These are phyloP conservation scores for Yarrowia phangngaensis DNA, from an alignment of 805 yeast species.

Conservation along the genomic window DNA sequence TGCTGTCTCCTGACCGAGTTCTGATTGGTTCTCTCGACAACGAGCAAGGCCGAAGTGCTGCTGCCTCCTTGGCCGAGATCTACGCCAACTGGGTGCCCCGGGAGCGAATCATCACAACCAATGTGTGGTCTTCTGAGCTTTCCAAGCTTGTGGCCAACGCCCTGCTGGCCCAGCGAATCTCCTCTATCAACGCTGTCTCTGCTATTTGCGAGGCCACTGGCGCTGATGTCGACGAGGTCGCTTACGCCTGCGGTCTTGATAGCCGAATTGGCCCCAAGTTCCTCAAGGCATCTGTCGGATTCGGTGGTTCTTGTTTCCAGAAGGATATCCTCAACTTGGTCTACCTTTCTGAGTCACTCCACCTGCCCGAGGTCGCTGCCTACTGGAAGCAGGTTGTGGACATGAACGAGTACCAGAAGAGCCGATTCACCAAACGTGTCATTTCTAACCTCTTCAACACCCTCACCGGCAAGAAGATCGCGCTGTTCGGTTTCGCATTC, in stretches of 20 bases:
- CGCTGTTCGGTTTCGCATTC: slow-evolving; percentile 37
- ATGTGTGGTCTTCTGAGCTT: slow-evolving; percentile 38
- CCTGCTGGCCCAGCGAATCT: slow-evolving; percentile 37
- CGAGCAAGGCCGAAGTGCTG: slow-evolving; percentile 34
- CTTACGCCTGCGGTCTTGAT: slow-evolving; percentile 37
- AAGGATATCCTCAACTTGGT: slow-evolving; percentile 36
- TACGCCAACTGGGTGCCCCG: slow-evolving; percentile 37
- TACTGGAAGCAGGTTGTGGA: slow-evolving; percentile 31
- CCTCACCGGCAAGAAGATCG: slow-evolving; percentile 35
- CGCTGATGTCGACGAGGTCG: slow-evolving; percentile 38
- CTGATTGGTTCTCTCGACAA: slow-evolving; percentile 37
- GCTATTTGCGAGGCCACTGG: slow-evolving; percentile 39
- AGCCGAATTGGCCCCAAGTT: slow-evolving; percentile 37
- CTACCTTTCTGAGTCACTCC: slow-evolving; percentile 36
- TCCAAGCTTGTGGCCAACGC: slow-evolving; percentile 38
- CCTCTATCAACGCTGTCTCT: slow-evolving; percentile 38
- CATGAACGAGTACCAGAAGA: slow-evolving; percentile 38
- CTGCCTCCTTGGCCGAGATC: slow-evolving; percentile 36
- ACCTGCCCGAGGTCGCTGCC: slow-evolving; percentile 37
- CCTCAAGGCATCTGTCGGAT: slow-evolving; percentile 37
- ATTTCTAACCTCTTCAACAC: slow-evolving; percentile 36
- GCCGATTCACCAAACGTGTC: slow-evolving; percentile 35
- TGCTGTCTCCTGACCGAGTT: slow-evolving; percentile 36
- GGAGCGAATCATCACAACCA: slow-evolving; percentile 35
- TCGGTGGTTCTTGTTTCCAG: slow-evolving; percentile 38